Conservation (phyloP, 345 rosid genomes). For the Anastatica hierochuntica region DNA sequence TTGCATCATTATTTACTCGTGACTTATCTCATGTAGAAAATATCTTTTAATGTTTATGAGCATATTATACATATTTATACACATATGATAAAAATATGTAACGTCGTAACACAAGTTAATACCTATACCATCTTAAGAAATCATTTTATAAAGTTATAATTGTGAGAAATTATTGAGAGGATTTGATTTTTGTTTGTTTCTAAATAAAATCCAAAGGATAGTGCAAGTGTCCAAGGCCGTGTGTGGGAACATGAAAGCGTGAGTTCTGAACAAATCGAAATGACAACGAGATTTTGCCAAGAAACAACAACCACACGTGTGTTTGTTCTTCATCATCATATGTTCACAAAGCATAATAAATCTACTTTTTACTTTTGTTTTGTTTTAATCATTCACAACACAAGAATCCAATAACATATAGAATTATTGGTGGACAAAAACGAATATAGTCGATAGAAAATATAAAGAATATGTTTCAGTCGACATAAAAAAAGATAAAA, state of each 20-base stretch:
- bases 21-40: too few relatives aligned
- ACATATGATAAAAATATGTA: too few relatives aligned
- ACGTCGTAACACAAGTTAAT: too few relatives aligned
- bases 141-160: too few relatives aligned
- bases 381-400: constrained; percentile 7
- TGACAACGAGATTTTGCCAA: constrained; percentile 24
- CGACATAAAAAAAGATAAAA: constrained; percentile 8
- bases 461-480: neutral
- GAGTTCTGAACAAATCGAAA: constrained; percentile 23
- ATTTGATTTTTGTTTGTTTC: neutral
- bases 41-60: too few relatives aligned
- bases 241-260: constrained; percentile 22
- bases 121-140: too few relatives aligned
- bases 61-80: too few relatives aligned
- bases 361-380: neutral
- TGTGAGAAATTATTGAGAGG: neutral
- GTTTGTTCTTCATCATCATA: constrained; percentile 16
- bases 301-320: constrained; percentile 24
- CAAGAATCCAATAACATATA: neutral
- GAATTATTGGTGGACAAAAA: neutral
- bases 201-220: constrained; percentile 4
- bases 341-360: neutral
- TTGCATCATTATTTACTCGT: too few relatives aligned
- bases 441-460: neutral
- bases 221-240: constrained; percentile 22